A percentile compares a stretch with the other conserved stretches of the same genome.
These are phyloP conservation scores for Pleurotus platypus DNA, from an alignment of 768 basidiomycete genomes.

Conservation along the genomic window DNA sequence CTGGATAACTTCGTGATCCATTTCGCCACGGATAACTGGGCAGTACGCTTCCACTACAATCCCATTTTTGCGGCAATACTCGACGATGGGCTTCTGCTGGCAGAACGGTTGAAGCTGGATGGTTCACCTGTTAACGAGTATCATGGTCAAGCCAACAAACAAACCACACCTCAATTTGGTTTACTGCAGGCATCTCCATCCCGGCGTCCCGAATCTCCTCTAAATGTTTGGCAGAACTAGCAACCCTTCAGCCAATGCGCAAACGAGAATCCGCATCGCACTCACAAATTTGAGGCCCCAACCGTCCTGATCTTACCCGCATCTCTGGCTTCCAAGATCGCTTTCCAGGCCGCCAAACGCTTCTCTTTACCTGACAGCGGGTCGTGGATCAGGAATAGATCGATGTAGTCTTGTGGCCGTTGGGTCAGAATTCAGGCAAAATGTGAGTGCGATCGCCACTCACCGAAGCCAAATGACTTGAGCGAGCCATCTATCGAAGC, in stretches of 20 bases:
- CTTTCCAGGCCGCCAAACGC: conserved; percentile 71
- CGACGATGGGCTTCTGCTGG: conserved; percentile 78
- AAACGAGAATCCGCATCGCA: conserved; percentile 1
- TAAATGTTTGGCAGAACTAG: conserved; percentile 65
- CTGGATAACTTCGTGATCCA: conserved; percentile 51
- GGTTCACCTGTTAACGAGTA: too few relatives aligned
- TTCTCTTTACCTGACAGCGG: conserved; percentile 59
- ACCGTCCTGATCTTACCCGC: conserved; percentile 66
- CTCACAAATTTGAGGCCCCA: conserved; percentile 84
- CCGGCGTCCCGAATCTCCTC: conserved; percentile 69
- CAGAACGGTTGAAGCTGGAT: conserved; percentile 74
- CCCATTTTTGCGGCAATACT: conserved; percentile 59
- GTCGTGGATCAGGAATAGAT: conserved; percentile 79
- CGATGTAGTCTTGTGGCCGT: conserved; percentile 43
- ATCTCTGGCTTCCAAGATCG: conserved; percentile 55
- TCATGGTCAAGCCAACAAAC: not conserved
- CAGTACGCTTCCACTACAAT: conserved; percentile 76
- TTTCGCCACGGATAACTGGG: conserved; percentile 63
- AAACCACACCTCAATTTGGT: conserved; percentile 71
- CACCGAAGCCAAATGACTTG: not conserved
- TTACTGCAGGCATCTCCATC: conserved; percentile 64
- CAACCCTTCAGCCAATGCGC: not conserved
- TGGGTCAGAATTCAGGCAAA: not conserved
- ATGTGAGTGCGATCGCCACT: not conserved
- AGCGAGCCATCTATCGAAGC: not conserved